These are phyloP conservation scores for Torrubiellomyces zombiae DNA, from an alignment of 2,329 filamentous ascomycete species.

Conservation along the genomic window DNA sequence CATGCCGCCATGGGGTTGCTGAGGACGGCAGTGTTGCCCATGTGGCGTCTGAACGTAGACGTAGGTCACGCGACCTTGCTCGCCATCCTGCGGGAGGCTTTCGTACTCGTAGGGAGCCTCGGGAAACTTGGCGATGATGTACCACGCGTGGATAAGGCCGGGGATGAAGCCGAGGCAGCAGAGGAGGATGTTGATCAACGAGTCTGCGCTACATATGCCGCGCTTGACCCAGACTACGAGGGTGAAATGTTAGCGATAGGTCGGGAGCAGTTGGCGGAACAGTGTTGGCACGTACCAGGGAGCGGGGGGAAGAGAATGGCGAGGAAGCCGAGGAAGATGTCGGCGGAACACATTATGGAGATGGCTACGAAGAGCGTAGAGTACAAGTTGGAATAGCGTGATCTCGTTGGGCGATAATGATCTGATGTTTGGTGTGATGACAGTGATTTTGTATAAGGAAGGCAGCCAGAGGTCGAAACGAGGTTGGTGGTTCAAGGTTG, in stretches of 20 bases:
- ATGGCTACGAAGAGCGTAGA: too few relatives aligned
- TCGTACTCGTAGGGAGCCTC: constrained; percentile 60
- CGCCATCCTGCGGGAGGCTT: constrained; percentile 37
- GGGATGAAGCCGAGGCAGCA: constrained; percentile 66
- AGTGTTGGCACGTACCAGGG: constrained; percentile 26
- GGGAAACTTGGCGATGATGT: constrained; percentile 85
- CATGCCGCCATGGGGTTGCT: constrained; percentile 7
- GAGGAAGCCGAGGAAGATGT: constrained; percentile 39
- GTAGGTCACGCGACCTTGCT: constrained; percentile 51
- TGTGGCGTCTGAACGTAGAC: constrained; percentile 49
- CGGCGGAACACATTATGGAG: constrained; percentile 45
- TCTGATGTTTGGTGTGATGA: too few relatives aligned
- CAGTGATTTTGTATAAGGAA: too few relatives aligned
- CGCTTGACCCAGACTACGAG: constrained; percentile 85
- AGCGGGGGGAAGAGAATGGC: constrained; percentile 17
- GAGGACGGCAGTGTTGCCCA: constrained; percentile 19
- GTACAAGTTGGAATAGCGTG: too few relatives aligned
- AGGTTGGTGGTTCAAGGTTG: too few relatives aligned
- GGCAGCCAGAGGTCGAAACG: too few relatives aligned
- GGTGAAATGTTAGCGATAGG: constrained; percentile 8
- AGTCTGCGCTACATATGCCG: constrained; percentile 83
- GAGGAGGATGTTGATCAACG: constrained; percentile 86
- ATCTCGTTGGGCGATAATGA: too few relatives aligned
- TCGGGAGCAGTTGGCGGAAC: not conserved
- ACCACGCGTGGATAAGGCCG: constrained; percentile 89